Conservation (phyloP, 2,329 filamentous ascomycete genomes). For the Pseudogymnoascus sp. region DNA sequence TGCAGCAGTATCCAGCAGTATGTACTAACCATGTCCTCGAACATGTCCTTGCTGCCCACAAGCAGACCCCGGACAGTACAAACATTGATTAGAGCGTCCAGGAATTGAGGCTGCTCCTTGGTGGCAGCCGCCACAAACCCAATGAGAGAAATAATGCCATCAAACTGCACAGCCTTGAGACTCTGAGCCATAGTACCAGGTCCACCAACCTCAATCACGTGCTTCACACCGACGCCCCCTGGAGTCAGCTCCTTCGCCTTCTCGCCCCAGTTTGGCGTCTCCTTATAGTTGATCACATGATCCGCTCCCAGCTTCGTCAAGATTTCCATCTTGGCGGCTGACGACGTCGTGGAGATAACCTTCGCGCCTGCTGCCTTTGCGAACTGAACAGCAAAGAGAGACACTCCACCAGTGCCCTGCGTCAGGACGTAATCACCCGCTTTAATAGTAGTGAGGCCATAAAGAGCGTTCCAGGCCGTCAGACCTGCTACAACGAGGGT, state of each 20-base stretch:
- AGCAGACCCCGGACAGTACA: conserved; percentile 42
- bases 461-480: conserved; percentile 53
- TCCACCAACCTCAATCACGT: conserved; percentile 40
- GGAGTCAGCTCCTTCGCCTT: conserved; percentile 32
- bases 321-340: conserved; percentile 30
- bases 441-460: conserved; percentile 36
- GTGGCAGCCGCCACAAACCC: conserved; percentile 30
- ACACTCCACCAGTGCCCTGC: conserved; percentile 39
- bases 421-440: conserved; percentile 35
- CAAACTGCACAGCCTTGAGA: conserved; percentile 34
- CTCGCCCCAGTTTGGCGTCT: conserved; percentile 35
- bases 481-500: conserved; percentile 47
- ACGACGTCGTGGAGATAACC: conserved; percentile 38
- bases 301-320: conserved; percentile 37
- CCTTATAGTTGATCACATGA: conserved; percentile 40
- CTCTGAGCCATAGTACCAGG: conserved; percentile 35
- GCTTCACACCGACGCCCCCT: conserved; percentile 34
- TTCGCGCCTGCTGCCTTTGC: conserved; percentile 35
- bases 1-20: not conserved
- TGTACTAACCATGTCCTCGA: conserved; percentile 41
- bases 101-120: conserved; percentile 24
- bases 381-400: conserved; percentile 34
- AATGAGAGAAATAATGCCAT: conserved; percentile 36
- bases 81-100: conserved; percentile 28
- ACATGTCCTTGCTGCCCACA: conserved; percentile 40